A percentile compares a stretch with the other conserved stretches of the same genome.
These are phyloP conservation scores for Ceratocystis harringtonii DNA, from an alignment of 2,329 filamentous ascomycete species.

Conservation along the genomic window DNA sequence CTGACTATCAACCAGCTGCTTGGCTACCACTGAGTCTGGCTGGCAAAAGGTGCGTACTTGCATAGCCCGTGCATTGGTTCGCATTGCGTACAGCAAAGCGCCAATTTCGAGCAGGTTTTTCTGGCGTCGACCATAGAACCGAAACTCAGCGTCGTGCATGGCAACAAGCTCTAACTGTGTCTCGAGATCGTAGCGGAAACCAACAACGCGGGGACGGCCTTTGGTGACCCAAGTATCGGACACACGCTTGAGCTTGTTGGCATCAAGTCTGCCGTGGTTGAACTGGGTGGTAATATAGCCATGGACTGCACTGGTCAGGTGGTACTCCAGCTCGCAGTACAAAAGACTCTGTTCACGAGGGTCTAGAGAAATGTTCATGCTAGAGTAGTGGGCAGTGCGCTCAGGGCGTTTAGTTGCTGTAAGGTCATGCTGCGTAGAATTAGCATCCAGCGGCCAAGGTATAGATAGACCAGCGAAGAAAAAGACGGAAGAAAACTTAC, in stretches of 20 bases:
- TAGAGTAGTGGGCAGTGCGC: slow-evolving; percentile 18
- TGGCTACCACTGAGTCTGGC: slow-evolving; percentile 42
- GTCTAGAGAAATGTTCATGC: slow-evolving; percentile 35
- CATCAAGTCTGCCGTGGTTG: slow-evolving; percentile 38
- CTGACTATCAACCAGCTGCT: slow-evolving; percentile 41
- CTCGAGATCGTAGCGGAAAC: slow-evolving; percentile 45
- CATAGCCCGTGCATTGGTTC: slow-evolving; percentile 37
- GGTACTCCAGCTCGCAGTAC: slow-evolving; percentile 44
- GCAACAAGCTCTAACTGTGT: slow-evolving; percentile 42
- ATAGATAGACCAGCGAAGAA: not conserved
- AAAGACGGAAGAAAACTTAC: slow-evolving; percentile 25
- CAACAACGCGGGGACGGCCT: slow-evolving; percentile 39
- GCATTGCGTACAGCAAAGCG: slow-evolving; percentile 38
- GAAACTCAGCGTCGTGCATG: slow-evolving; percentile 37
- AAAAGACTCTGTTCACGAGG: slow-evolving; percentile 43
- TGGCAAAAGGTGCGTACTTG: slow-evolving; percentile 42
- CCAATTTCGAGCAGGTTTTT: slow-evolving; percentile 30
- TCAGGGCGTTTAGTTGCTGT: not conserved
- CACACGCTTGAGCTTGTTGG: slow-evolving; percentile 36
- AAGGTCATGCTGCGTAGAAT: slow-evolving; percentile 1
- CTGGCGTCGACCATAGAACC: slow-evolving; percentile 37
- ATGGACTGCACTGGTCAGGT: slow-evolving; percentile 36
- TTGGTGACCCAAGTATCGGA: slow-evolving; percentile 37
- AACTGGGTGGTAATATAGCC: slow-evolving; percentile 38
- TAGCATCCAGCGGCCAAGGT: not conserved